Evolutionary conservation across 1,139 yeast species (phyloP), one percentile per base, ranked within the genome.

Genomic region (Sugiyamaella japonica): DNA sequence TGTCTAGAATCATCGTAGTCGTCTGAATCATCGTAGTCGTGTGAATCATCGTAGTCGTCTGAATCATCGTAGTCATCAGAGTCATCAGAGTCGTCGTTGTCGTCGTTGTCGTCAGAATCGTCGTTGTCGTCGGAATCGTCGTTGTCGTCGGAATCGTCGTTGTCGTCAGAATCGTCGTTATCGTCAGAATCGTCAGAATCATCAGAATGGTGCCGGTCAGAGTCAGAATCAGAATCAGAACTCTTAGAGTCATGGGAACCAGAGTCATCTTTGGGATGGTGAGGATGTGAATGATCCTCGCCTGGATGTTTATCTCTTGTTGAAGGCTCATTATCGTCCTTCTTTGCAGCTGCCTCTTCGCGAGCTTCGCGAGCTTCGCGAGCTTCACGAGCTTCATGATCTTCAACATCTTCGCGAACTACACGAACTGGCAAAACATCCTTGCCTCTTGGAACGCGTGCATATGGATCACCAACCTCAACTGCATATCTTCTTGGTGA

Each of bases 81-180:
- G 16, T 10, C 13, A 10, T 47, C 34, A 17, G 12, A 4, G 10
- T 47, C 50, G 16, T 47, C 50, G 17, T 20, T 7, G 10, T 47
- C 50, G 16, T 47, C 50, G 17, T 20, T 7, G 31, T 25, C 36
- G 29, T 44, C 48, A 10, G 16, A n/a, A 12, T 13, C 37, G 16
- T 38, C 44, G 2, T 6, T 17, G 7, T 25, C 20, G 20, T 25
- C 44, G n/a, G 17, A 10, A 36, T 38, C 23, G 42, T 46, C 38
- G 16, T 4, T 15, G 20, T 20, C 25, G 25, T 20, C 25, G 5
- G 25, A 20, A 20, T 13, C 12, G n/a, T 45, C 36, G 37, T 16
- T 32, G n/a, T 45, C 36, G 37, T 16, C 16, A 28, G 15, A 17
- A 13, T 23, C 44, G n/a, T 47, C 38, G 29, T 13, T 5, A 38